Conservation (phyloP, 768 basidiomycete species). For the Botryobasidium botryosum region DNA sequence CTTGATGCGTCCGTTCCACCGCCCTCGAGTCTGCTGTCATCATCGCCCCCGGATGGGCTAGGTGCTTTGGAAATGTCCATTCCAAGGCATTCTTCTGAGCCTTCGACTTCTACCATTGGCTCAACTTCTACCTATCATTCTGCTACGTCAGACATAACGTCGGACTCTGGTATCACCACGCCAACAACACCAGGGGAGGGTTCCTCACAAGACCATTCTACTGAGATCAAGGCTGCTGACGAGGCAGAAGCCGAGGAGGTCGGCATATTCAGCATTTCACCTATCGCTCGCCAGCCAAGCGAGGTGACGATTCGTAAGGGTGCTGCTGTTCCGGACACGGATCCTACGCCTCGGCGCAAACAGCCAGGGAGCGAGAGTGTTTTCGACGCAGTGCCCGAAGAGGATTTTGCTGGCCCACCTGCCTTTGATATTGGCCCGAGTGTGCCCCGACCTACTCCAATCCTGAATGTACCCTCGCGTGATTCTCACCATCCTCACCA, state of each 20-base stretch:
- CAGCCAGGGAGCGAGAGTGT: no score
- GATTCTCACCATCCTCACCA: slow-evolving; percentile 28
- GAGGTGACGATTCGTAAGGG: slow-evolving; percentile 20
- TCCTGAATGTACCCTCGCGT: slow-evolving; percentile 3
- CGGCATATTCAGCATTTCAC: no score
- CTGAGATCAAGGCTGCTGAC: no score
- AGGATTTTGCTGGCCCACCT: not conserved
- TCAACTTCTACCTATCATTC: slow-evolving; percentile 12
- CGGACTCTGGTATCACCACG: slow-evolving; percentile 13
- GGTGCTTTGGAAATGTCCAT: not conserved
- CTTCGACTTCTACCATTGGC: slow-evolving; percentile 11
- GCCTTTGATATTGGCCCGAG: not conserved
- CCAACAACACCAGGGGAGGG: no score
- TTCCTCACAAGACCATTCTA: no score
- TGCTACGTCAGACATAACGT: slow-evolving; percentile 11
- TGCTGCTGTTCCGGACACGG: slow-evolving; percentile 6
- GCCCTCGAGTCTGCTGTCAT: not conserved
- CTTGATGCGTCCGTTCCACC: not conserved
- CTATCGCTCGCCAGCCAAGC: slow-evolving; percentile 18
- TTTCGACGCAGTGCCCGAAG: slow-evolving; percentile 10
- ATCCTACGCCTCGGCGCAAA: slow-evolving; percentile 4
- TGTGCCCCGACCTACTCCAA: not conserved
- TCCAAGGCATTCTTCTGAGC: slow-evolving; percentile 9
- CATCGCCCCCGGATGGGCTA: not conserved
- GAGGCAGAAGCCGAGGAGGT: no score